Base-by-base conservation (phyloP, 2,329 filamentous ascomycete species). In the Diaporthe sp. region DNA sequence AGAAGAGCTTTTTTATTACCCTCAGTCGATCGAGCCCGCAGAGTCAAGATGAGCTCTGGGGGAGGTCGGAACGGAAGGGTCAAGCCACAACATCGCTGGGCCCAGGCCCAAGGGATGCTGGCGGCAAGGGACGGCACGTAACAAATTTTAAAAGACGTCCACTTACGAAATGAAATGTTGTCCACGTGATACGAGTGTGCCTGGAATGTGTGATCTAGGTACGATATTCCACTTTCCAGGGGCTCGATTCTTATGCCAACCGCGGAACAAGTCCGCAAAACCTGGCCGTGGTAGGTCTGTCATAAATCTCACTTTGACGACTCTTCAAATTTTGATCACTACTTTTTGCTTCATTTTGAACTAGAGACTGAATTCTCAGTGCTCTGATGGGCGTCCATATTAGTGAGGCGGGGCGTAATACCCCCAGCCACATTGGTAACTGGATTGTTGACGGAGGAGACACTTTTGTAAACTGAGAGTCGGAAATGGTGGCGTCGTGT, bases 1-100 rank as follows among this genome's bases (percentile, higher is more conserved):
- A 1, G 77, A 78, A 0, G 80, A 87, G 53, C 72, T 86, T 17
- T 86, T 87, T 51, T 83, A 85, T 78, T 84, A 85, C 47, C 85
- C 85, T 4, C 85, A 87, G 77, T 84, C 82, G 7, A 76, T 84
- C 49, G 39, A 81, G 68, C 81, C 81, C 25, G 78, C 78, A 39
- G 74, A 53, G 34, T 74, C 28, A 73, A 17, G 4, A 17, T 49
- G 49, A 58, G 68, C 5, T 39, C 28, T n/a, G n/a, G 15, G 20
- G 28, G 5, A 49, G 20, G 12, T 4, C 25, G 61, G 25, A 67
- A 42, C 34, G 57, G n/a, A 22, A n/a, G 37, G 20, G 13, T 28
- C 22, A 39, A 37, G 57, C 57, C 57, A 60, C 34, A 60, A 25
- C 37, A 22, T 39, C 34, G 22, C 34, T 13, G 8, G 57, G 34